Base-by-base conservation (phyloP, 139 green algal species). In the Chlorella vulgaris region DNA sequence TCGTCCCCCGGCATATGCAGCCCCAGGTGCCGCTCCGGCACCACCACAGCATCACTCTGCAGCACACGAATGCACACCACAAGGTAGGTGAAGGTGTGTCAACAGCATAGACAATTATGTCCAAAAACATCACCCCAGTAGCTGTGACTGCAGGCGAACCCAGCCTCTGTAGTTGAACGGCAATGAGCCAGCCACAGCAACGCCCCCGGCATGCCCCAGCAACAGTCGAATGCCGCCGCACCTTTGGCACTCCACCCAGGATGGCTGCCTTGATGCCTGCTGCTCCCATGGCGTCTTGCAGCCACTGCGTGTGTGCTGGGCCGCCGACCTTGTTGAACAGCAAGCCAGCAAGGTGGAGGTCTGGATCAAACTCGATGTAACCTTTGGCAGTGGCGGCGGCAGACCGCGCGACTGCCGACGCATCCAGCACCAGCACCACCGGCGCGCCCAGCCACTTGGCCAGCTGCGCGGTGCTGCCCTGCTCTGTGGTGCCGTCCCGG, bases 351-450 rank as follows among this genome's bases (percentile, higher is more conserved):
- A 98, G 70, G 5, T 43, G 36, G 29, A 96, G 62, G 18, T 89
- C 80, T 15, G 71, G 61, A 75, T 98, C 94, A 69, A 94, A 97
- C 31, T 81, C 86, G 31, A 83, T 76, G 78, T 79, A 88, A 21
- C 77, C 74, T 28, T 90, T 90, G 21, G 95, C 53, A 58, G 95
- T 80, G 2, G 94, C 93, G 21, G 91, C 93, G 0, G 88, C 87
- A 18, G 76, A 90, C 29, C 91, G 86, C 0, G 86, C 86, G 10
- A 95, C 35, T 5, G 88, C 84, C 31, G 62, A 88, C 58, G 88
- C 91, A 83, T 98, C 94, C 69, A 98, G 55, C 0, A 98, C 92
- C 24, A 98, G 86, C 75, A 98, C 35, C n/a, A 98, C 91, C 1
- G 94, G 92, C 38, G 85, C 91, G 2, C 82, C 84, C 73, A 97